Evolutionary conservation across 1,284 basidiomycete genomes (phyloP), one percentile per base, ranked within the genome.

Genomic region (Cryptococcus sp.): DNA sequence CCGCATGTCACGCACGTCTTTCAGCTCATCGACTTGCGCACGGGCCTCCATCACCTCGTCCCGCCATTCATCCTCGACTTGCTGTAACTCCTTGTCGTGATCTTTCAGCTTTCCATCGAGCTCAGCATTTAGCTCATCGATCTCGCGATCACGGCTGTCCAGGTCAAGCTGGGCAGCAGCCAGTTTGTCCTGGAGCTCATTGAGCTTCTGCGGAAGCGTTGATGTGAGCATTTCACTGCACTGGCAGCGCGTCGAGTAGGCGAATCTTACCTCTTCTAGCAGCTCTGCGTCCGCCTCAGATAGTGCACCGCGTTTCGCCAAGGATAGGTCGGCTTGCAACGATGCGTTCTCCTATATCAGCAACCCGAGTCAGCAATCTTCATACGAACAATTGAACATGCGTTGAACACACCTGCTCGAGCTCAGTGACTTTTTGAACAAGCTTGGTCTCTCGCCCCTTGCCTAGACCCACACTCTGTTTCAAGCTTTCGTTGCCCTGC

Each of bases 371-470:
- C 30, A n/a, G 46, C 13, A 15, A 11, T 6, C 41, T n/a, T 45
- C 13, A 22, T 27, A 19, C n/a, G 5, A 17, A 46, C 25, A 27
- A 39, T 35, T 35, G 5, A 8, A 47, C 13, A 25, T 25, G 25
- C 25, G 3, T 25, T 3, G 6, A 6, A 63, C 71, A 82, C 22
- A 88, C 64, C 51, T 89, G 84, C 70, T 93, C 90, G 17, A 93
- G 72, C 55, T 82, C 81, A 25, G 62, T 57, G 40, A 67, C 65
- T 50, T 57, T 89, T 78, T 20, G 82, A 79, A 63, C 88, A 85
- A 42, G 86, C 73, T 65, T 85, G 82, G 68, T 90, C 86, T 60
- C 81, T 74, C 42, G 89, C 68, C 57, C 90, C 85, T 58, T 89
- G n/a, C 65, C 61, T 19, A 63, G 10, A 2, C 65, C 69, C 16